Conservation (phyloP, 108 stramenopile genomes). For the Nitzschia sp. region DNA sequence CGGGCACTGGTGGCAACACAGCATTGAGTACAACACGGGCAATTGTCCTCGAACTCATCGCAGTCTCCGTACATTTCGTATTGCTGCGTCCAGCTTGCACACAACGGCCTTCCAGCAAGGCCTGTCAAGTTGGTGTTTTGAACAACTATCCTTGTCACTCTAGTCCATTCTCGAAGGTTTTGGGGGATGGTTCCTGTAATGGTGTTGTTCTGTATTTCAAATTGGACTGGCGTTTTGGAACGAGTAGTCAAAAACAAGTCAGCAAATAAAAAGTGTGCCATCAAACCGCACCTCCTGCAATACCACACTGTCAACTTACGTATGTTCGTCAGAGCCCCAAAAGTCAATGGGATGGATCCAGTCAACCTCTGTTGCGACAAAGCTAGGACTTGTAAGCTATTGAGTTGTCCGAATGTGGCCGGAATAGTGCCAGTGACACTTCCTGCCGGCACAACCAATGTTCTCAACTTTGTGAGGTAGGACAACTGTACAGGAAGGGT, state of each 20-base stretch:
- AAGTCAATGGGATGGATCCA: slow-evolving; percentile 42
- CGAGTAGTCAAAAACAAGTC: neutral
- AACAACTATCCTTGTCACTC: neutral
- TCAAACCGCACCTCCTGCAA: neutral
- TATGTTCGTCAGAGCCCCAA: slow-evolving; percentile 7
- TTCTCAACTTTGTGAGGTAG: slow-evolving; percentile 46
- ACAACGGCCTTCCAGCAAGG: neutral
- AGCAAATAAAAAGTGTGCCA: neutral
- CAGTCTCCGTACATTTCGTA: neutral
- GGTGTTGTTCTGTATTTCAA: neutral
- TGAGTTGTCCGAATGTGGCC: slow-evolving; percentile 39
- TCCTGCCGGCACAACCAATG: slow-evolving; percentile 38
- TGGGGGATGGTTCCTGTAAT: neutral
- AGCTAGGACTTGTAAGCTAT: slow-evolving; percentile 31
- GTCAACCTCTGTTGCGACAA: slow-evolving; percentile 34
- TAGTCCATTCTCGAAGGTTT: neutral
- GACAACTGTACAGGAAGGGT: slow-evolving; percentile 47
- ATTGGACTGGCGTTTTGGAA: neutral
- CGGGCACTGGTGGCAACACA: neutral
- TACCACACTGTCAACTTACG: neutral
- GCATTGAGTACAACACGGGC: neutral
- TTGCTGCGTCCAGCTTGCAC: neutral
- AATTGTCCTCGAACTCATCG: neutral
- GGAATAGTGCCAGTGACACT: slow-evolving; percentile 43
- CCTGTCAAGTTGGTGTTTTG: neutral